A percentile compares a stretch with the other conserved stretches of the same genome.
Evolutionary conservation across 2,329 filamentous ascomycete genomes (phyloP).

Genomic region (Cladosporium sp.): DNA sequence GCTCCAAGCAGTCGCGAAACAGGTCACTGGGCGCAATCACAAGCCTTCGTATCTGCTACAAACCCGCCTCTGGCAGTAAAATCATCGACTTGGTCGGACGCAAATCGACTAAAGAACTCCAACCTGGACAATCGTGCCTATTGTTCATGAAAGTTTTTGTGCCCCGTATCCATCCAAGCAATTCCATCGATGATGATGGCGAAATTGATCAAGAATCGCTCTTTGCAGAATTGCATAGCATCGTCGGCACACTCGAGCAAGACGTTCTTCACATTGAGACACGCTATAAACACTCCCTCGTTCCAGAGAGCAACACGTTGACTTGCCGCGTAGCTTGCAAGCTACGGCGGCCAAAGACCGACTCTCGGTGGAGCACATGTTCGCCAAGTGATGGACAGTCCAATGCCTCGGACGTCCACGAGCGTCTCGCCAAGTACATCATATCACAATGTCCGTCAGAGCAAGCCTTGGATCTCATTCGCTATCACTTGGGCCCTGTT

Average conservation of each 20-base stretch:
- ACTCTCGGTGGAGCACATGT: constrained; percentile 38
- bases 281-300: constrained; percentile 39
- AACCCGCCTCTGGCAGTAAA: constrained; percentile 30
- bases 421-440: constrained; percentile 30
- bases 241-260: constrained; percentile 36
- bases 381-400: background rate
- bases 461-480: constrained; percentile 30
- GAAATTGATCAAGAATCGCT: constrained; percentile 32
- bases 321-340: constrained; percentile 34
- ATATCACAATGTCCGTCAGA: constrained; percentile 28
- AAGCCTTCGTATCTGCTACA: constrained; percentile 37
- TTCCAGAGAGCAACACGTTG: constrained; percentile 37
- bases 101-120: constrained; percentile 32
- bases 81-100: constrained; percentile 36
- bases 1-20: background rate
- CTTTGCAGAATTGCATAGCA: constrained; percentile 38
- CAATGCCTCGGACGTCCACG: constrained; percentile 24
- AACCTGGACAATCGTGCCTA: constrained; percentile 29
- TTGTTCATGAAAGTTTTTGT: constrained; percentile 36
- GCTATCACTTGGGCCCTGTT: constrained; percentile 26
- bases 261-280: constrained; percentile 38
- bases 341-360: constrained; percentile 35
- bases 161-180: constrained; percentile 24
- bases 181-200: constrained; percentile 5
- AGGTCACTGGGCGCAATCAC: constrained; percentile 28